These are phyloP conservation scores for Daedalea quercina DNA, from an alignment of 768 basidiomycete species.

Conservation along the genomic window DNA sequence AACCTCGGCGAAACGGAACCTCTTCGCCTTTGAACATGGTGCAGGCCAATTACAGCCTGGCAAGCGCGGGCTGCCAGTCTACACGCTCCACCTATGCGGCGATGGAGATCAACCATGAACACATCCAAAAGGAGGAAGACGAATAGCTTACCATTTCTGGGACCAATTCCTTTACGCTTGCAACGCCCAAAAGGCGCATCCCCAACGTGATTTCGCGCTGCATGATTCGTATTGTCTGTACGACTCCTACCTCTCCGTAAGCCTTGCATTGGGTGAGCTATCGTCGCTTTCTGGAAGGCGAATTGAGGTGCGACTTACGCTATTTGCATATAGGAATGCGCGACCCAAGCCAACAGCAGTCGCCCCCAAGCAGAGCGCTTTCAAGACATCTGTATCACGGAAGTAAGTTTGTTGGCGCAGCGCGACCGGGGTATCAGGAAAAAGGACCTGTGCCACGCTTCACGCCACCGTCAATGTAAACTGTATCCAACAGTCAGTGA, in stretches of 20 bases:
- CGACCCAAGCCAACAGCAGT: constrained; percentile 82
- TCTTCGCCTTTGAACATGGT: too few relatives aligned
- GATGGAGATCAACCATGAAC: background rate
- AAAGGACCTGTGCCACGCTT: constrained; percentile 66
- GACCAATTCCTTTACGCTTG: constrained; percentile 30
- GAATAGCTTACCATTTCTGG: background rate
- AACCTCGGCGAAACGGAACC: too few relatives aligned
- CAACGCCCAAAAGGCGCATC: constrained; percentile 73
- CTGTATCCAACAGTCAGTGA: constrained; percentile 26
- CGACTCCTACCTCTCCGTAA: constrained; percentile 67
- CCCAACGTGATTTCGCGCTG: constrained; percentile 72
- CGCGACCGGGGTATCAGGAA: too few relatives aligned
- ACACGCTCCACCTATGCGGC: constrained; percentile 1
- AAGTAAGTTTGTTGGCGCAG: background rate
- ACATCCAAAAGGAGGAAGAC: background rate
- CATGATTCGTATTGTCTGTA: constrained; percentile 59
- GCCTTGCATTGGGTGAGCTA: constrained; percentile 35
- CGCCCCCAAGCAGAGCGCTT: constrained; percentile 86
- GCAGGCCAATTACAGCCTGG: background rate
- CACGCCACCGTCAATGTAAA: constrained; percentile 85
- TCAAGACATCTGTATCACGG: constrained; percentile 58
- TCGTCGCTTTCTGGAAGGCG: background rate
- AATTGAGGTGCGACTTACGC: constrained; percentile 35
- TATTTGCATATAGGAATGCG: constrained; percentile 80
- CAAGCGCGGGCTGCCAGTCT: constrained; percentile 1